A percentile compares a stretch with the other conserved stretches of the same genome.
Evolutionary conservation across 1,284 basidiomycete genomes (phyloP).

Genomic region (Cryptococcus depauperatus): DNA sequence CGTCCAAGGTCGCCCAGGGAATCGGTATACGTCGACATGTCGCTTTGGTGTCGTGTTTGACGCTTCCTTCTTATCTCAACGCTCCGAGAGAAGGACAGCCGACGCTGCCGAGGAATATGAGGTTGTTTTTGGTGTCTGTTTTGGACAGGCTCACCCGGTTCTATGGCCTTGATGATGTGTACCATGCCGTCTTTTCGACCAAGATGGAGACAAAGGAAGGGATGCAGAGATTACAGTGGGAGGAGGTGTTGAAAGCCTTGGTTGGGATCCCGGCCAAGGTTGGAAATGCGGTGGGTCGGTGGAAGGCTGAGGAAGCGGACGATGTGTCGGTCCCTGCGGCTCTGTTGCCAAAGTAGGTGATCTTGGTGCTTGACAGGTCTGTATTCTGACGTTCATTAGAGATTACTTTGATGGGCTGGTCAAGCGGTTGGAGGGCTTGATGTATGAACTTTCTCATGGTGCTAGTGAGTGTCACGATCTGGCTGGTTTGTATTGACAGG

Average conservation of each 20-base stretch:
- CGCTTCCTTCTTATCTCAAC: conserved; percentile 21
- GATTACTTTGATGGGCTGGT: conserved; percentile 54
- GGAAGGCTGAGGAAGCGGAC: conserved; percentile 41
- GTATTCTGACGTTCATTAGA: conserved; percentile 26
- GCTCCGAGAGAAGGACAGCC: conserved; percentile 6
- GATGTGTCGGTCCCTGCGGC: conserved; percentile 15
- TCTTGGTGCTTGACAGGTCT: conserved; percentile 1
- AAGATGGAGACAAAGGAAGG: conserved; percentile 4
- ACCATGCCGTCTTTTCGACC: conserved; percentile 49
- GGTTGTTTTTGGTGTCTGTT: conserved; percentile 38
- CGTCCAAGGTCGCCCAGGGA: not conserved
- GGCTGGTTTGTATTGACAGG: too few species aligned
- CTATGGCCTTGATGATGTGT: conserved; percentile 63
- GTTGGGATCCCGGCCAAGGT: conserved; percentile 31
- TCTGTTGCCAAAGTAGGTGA: conserved; percentile 24
- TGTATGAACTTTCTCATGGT: conserved; percentile 50
- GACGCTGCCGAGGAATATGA: conserved; percentile 15
- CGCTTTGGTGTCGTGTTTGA: conserved; percentile 27
- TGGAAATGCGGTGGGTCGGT: conserved; percentile 38
- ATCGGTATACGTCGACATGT: conserved; percentile 14
- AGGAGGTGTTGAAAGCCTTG: conserved; percentile 26
- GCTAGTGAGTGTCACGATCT: not conserved
- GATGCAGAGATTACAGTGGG: conserved; percentile 29
- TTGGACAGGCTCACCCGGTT: conserved; percentile 53
- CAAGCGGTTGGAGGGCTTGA: conserved; percentile 29